Conservation (phyloP, 495 filamentous ascomycete genomes). For the Neurospora sp. region DNA sequence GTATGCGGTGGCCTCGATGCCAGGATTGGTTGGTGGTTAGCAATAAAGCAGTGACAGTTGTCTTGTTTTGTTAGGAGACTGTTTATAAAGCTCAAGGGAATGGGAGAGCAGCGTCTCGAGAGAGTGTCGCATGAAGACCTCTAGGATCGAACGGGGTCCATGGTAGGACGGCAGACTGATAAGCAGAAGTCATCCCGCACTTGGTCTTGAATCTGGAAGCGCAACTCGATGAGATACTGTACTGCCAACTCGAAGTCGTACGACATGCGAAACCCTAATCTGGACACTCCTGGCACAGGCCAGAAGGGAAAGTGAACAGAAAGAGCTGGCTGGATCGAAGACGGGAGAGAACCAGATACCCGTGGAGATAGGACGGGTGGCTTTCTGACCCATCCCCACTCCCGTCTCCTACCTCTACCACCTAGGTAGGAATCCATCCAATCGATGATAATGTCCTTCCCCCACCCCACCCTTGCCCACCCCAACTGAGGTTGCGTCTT, state of each 20-base stretch:
- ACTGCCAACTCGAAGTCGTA: neutral
- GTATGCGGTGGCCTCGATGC: neutral
- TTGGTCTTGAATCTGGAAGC: neutral
- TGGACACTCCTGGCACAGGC: neutral
- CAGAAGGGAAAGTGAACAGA: neutral
- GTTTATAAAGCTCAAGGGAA: neutral
- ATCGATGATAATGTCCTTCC: neutral
- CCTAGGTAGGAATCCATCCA: neutral
- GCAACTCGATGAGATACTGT: neutral
- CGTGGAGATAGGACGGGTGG: too few species aligned
- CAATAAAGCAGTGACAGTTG: neutral
- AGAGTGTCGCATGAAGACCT: neutral
- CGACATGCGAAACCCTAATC: neutral
- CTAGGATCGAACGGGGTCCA: neutral
- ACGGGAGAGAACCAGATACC: neutral
- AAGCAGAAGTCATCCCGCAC: neutral
- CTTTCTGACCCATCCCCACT: too few species aligned
- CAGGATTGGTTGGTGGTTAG: neutral
- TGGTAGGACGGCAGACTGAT: neutral
- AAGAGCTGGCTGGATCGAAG: neutral
- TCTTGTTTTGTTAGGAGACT: neutral
- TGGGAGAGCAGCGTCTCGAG: neutral
- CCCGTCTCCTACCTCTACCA: too few species aligned
- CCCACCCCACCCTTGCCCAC: neutral
- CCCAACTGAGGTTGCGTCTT: neutral